Base-by-base conservation (phyloP, 106 monocot genomes). In the Platanthera zijinensis region DNA sequence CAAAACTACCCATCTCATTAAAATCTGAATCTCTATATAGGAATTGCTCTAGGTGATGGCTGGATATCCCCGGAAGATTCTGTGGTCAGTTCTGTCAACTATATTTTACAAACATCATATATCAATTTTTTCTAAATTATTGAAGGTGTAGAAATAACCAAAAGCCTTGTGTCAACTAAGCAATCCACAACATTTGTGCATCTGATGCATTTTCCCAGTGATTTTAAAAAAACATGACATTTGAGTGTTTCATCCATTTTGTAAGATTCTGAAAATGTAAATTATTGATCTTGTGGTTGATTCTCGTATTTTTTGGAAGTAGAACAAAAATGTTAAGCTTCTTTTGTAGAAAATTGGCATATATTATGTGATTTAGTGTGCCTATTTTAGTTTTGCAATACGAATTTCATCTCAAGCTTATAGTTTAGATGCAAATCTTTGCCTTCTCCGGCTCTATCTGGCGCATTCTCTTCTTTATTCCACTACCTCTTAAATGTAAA, bases 391-490 rank as follows among this genome's bases (percentile, higher is more conserved):
- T 59, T 9, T 63, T 50, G 46, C 52, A 7, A 47, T 87, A 22
- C 78, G 94, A 94, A 89, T 94, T 78, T 87, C 89, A 67, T 83
- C 87, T 64, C 89, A 94, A 78, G 94, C 83, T 73, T 99, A 99
- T 83, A 99, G 82, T 76, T 89, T 99, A 81, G 97, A 99, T 90
- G 94, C 97, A 84, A 99, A 99, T 81, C 94, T 99, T 52, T 94
- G 97, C 72, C 97, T 99, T 88, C 94, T 99, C 61, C 87, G 97
- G 32, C 82, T 94, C 64, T 99, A 99, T 84, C 97, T 94, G 89
- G 97, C 94, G 30, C 22, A 69, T 1, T 8, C 72, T 22, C 51
- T 51, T 21, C 72, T 51, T 18, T 21, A 32, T 32, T 32, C 32
- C 32, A 32, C 32, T 72, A 18, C 9, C 46, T 50, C 32, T 5